A percentile compares a stretch with the other conserved stretches of the same genome.
Conservation (phyloP, 2,329 filamentous ascomycete species). For the Pseudocercospora ulei region DNA sequence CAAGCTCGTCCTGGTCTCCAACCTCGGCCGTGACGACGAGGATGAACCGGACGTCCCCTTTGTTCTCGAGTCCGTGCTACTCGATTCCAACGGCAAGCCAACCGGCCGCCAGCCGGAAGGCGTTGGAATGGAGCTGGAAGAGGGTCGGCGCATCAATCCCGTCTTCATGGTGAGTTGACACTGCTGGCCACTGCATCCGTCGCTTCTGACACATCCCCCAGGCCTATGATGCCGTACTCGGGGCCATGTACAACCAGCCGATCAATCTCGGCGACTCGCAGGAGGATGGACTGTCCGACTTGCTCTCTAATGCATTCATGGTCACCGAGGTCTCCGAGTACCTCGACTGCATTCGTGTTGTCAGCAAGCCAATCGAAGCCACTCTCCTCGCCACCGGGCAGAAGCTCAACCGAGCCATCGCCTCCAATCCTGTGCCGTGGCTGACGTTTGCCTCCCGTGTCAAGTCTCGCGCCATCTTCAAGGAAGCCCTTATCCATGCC, state of each 20-base stretch:
- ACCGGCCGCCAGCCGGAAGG: conserved; percentile 5
- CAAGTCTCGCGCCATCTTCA: conserved; percentile 40
- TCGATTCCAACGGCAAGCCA: conserved; percentile 22
- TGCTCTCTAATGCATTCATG: conserved; percentile 37
- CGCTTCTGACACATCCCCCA: conserved; percentile 21
- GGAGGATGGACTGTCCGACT: conserved; percentile 33
- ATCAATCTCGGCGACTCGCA: conserved; percentile 37
- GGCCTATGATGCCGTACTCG: conserved; percentile 40
- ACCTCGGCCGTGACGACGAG: conserved; percentile 15
- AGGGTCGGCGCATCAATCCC: conserved; percentile 17
- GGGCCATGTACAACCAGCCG: conserved; percentile 41
- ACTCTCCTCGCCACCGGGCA: conserved; percentile 43
- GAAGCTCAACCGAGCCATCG: conserved; percentile 40
- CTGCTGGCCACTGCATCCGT: not conserved
- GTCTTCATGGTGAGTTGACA: conserved; percentile 16
- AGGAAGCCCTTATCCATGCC: conserved; percentile 41
- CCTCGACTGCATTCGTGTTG: conserved; percentile 36
- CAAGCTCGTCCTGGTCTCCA: conserved; percentile 23
- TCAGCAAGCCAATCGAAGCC: conserved; percentile 42
- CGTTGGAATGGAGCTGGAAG: conserved; percentile 23
- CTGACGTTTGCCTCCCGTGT: conserved; percentile 41
- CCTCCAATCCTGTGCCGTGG: conserved; percentile 40
- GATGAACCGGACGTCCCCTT: conserved; percentile 10
- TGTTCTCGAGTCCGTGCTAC: conserved; percentile 13
- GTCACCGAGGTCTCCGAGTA: conserved; percentile 42